A percentile compares a stretch with the other conserved stretches of the same genome.
Evolutionary conservation across 73 alveolate genomes (phyloP).

Genomic region (Paramecium biaurelia): DNA sequence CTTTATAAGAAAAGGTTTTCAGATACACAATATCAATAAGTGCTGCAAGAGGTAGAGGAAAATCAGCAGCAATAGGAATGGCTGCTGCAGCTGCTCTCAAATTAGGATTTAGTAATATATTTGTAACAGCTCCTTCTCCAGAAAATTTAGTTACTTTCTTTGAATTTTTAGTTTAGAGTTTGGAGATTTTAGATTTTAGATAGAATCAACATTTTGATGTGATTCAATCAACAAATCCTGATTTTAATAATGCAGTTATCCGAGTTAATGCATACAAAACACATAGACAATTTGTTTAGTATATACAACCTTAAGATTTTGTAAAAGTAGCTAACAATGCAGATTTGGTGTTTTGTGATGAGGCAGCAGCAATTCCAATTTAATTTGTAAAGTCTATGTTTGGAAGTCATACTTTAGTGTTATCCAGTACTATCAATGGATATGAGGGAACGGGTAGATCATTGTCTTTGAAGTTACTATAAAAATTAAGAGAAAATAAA

Average conservation of each 20-base stretch:
- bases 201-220: conserved; percentile 94
- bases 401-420: conserved; percentile 94
- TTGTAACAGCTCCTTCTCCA: conserved; percentile 99
- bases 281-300: conserved; percentile 94
- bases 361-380: conserved; percentile 99
- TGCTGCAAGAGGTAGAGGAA: conserved; percentile 99
- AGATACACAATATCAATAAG: conserved; percentile 94
- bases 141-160: conserved; percentile 97
- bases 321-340: conserved; percentile 82
- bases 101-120: conserved; percentile 97
- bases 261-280: conserved; percentile 86
- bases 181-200: conserved; percentile 91
- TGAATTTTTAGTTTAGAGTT: conserved; percentile 96
- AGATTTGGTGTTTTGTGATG: conserved; percentile 98
- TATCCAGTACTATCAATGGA: conserved; percentile 99
- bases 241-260: conserved; percentile 88
- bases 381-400: conserved; percentile 89
- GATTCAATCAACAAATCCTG: conserved; percentile 88
- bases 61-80: conserved; percentile 98
- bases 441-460: conserved; percentile 99
- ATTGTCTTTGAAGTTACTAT: conserved; percentile 67
- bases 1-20: conserved; percentile 92
- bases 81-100: conserved; percentile 98
- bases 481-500: conserved; percentile 67
- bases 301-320: conserved; percentile 89